These are phyloP conservation scores for Diutina mesorugosa DNA, from an alignment of 1,139 yeast species.

Conservation along the genomic window DNA sequence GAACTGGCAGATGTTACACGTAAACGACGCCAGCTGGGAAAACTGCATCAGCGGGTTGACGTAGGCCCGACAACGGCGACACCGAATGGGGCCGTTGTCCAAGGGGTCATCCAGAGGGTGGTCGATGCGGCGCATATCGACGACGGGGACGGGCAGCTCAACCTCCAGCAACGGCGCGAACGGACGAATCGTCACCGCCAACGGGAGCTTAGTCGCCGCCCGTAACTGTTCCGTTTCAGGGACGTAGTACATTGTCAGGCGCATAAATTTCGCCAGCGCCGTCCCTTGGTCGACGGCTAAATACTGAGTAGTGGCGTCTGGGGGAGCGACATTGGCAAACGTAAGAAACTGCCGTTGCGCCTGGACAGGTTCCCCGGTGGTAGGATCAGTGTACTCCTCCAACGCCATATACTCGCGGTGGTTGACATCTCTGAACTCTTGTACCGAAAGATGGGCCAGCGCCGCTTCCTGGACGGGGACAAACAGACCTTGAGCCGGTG, in stretches of 20 bases:
- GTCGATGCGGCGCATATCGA: conserved; percentile 38
- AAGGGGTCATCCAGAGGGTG: conserved; percentile 14
- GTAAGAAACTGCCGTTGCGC: conserved; percentile 43
- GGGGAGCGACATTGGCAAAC: conserved; percentile 68
- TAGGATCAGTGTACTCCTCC: neutral
- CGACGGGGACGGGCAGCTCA: conserved; percentile 54
- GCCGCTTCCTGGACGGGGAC: conserved; percentile 1
- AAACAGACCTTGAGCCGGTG: neutral
- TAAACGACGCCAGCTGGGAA: conserved; percentile 48
- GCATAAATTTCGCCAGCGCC: conserved; percentile 67
- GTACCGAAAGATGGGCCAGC: neutral
- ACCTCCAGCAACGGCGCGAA: conserved; percentile 47
- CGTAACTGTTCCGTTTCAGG: conserved; percentile 69
- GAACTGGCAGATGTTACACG: conserved; percentile 83
- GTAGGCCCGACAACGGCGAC: conserved; percentile 84
- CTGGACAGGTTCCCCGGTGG: conserved; percentile 4
- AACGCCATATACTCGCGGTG: neutral
- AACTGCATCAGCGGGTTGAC: conserved; percentile 78
- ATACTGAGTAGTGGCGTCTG: conserved; percentile 65
- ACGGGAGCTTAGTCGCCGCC: conserved; percentile 61
- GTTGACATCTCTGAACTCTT: neutral
- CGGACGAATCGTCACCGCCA: conserved; percentile 73
- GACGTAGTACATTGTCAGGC: conserved; percentile 72
- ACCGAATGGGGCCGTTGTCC: conserved; percentile 66
- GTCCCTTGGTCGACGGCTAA: conserved; percentile 71